phyloP scores from a whole-genome alignment of 495 filamentous ascomycete species.

The Neurospora sublineolata region DNA sequence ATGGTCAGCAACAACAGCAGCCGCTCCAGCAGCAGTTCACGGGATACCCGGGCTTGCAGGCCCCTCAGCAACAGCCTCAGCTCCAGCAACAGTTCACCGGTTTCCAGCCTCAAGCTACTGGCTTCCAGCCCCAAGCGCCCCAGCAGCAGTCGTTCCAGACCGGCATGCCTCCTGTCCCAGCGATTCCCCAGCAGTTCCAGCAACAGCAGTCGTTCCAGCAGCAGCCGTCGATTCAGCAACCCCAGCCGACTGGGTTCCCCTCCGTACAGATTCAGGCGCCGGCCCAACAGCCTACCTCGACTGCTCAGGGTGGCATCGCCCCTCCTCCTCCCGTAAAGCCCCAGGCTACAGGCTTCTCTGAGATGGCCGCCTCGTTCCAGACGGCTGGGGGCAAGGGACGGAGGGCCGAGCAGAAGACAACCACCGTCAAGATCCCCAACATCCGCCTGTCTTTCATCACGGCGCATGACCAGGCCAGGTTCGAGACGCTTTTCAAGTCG shows the following conservation, averaged over 20 bases:
- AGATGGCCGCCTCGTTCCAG: slow-evolving; percentile 80
- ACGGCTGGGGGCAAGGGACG: slow-evolving; percentile 37
- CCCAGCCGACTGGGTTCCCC: slow-evolving; percentile 29
- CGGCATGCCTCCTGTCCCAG: slow-evolving; percentile 42
- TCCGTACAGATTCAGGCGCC: slow-evolving; percentile 22
- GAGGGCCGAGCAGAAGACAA: slow-evolving; percentile 29
- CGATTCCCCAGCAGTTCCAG: slow-evolving; percentile 44
- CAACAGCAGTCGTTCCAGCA: slow-evolving; percentile 28
- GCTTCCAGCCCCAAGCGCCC: slow-evolving; percentile 30
- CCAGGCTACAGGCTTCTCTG: slow-evolving; percentile 61
- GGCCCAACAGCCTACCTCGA: slow-evolving; percentile 11
- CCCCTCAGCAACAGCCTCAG: slow-evolving; percentile 38
- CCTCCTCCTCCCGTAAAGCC: slow-evolving; percentile 45
- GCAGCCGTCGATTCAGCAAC: slow-evolving; percentile 28
- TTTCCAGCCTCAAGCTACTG: slow-evolving; percentile 30
- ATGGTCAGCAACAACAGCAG: slow-evolving; percentile 26
- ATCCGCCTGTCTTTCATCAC: slow-evolving; percentile 93
- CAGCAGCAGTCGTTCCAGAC: slow-evolving; percentile 37
- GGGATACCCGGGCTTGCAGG: slow-evolving; percentile 41
- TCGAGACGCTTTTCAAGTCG: slow-evolving; percentile 95
- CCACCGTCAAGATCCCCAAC: slow-evolving; percentile 66
- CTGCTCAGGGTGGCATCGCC: slow-evolving; percentile 20
- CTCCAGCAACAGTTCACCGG: slow-evolving; percentile 47
- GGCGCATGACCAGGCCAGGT: slow-evolving; percentile 89
- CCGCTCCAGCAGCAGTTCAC: slow-evolving; percentile 55